These are phyloP conservation scores for Boletus mariae DNA, from an alignment of 1,284 basidiomycete species.

Conservation along the genomic window DNA sequence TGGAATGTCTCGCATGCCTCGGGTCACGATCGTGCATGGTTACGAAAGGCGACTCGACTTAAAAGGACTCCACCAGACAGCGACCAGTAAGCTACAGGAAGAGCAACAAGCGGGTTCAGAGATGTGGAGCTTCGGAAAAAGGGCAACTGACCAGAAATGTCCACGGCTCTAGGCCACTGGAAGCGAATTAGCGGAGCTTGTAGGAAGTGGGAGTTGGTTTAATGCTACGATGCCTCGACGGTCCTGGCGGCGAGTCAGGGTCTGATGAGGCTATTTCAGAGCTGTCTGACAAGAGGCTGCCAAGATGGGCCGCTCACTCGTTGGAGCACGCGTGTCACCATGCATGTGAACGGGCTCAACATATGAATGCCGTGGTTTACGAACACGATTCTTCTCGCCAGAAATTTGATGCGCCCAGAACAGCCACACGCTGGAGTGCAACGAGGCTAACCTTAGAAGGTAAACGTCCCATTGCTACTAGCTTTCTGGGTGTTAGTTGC, in stretches of 20 bases:
- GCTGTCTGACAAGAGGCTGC: not conserved
- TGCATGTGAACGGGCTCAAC: not conserved
- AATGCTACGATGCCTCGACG: not conserved
- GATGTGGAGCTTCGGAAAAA: not conserved
- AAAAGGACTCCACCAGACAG: constrained; percentile 1
- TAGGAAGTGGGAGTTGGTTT: not conserved
- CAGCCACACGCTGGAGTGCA: not conserved
- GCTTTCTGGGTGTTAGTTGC: no score
- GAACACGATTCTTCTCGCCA: not conserved
- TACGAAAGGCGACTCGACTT: not conserved
- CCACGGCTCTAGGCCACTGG: no score
- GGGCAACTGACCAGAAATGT: constrained; percentile 10
- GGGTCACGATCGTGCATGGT: constrained; percentile 1
- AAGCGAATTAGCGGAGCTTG: not conserved
- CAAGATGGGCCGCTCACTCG: constrained; percentile 8
- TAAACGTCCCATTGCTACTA: not conserved
- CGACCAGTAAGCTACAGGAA: not conserved
- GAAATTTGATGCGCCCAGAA: not conserved
- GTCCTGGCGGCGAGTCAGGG: not conserved
- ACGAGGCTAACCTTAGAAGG: not conserved
- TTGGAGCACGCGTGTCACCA: not conserved
- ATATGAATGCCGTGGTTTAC: not conserved
- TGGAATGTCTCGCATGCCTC: not conserved
- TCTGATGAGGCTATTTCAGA: not conserved
- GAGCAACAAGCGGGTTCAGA: not conserved